Base-by-base conservation (phyloP, 2,329 filamentous ascomycete genomes). In the Westerdykella sp. region DNA sequence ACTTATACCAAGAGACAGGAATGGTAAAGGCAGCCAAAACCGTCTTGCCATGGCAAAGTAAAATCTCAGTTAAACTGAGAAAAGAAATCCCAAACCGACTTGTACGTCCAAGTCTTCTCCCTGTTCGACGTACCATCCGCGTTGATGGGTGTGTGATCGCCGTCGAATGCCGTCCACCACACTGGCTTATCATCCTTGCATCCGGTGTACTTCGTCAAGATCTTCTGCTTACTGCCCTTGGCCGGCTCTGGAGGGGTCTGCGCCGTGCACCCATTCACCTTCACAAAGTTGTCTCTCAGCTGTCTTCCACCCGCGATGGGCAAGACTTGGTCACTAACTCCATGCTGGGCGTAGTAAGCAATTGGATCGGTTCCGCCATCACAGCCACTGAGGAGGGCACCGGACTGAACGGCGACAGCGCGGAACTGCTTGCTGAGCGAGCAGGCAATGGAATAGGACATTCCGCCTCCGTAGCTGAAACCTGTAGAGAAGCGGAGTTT, bases 391-490 rank as follows among this genome's bases (percentile, higher is more conserved):
- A 51, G 21, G 7, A n/a, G 34, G 3, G 25, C 44, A 10, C 46
- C 49, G 18, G 46, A 49, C 13, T 45, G 32, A 1, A 34, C 46
- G 18, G 64, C 61, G n/a, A 73, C 63, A 31, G 67, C 70, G 21
- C 63, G 62, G 52, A 72, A 65, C 32, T 55, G 48, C 15, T 52
- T 49, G 6, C 67, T 59, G n/a, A 68, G 62, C 0, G 69, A 59
- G 47, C 70, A 73, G 5, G 70, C 69, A 13, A 71, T 49, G 0
- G 66, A 59, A 48, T 62, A 68, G 2, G 60, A 64, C 67, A 73
- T 72, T 30, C 63, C 63, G 34, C 61, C 69, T 23, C 70, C 69
- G 50, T 70, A 71, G 50, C 65, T 68, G 54, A 68, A 73, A 7
- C 69, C 69, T 2, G 67, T 69, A 30, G 66, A 58, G 53, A 72